Conservation (phyloP, 441 rosid species). For the Pelargonium myrrhifolium region DNA sequence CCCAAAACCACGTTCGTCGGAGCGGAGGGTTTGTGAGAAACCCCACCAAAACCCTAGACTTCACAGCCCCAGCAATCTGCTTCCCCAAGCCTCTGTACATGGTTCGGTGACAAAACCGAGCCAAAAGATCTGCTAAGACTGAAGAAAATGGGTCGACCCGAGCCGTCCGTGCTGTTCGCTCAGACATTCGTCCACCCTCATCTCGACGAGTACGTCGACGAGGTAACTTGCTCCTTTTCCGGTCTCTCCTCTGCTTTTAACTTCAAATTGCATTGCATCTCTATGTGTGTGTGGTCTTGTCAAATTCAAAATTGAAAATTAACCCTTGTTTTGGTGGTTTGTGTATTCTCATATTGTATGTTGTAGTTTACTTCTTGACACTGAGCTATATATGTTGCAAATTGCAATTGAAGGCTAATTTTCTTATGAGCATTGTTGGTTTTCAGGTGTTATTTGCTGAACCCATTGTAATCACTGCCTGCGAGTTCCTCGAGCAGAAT, state of each 20-base stretch:
- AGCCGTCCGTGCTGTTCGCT: constrained; percentile 82
- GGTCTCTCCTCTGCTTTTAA: not conserved
- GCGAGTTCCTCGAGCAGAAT: constrained; percentile 91
- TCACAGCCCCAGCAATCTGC: not conserved
- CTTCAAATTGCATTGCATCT: not conserved
- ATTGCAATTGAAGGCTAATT: not conserved
- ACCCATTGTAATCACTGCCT: constrained; percentile 82
- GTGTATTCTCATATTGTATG: not conserved
- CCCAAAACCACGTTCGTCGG: constrained; percentile 1
- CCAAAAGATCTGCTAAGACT: not conserved
- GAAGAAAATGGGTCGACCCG: constrained; percentile 68
- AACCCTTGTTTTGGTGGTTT: not conserved
- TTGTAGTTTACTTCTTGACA: not conserved
- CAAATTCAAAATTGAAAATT: not conserved
- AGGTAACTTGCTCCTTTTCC: constrained; percentile 38
- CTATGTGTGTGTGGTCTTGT: not conserved
- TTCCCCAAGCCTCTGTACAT: not conserved
- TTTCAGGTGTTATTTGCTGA: constrained; percentile 82
- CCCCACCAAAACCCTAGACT: not conserved
- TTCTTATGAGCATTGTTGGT: not conserved
- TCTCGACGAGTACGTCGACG: constrained; percentile 93
- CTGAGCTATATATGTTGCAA: not conserved
- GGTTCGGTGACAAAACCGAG: not conserved
- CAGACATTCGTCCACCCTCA: constrained; percentile 93
- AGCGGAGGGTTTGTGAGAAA: not conserved